phyloP scores from a whole-genome alignment of 2,329 filamentous ascomycete genomes.

The Cladophialophora immunda region DNA sequence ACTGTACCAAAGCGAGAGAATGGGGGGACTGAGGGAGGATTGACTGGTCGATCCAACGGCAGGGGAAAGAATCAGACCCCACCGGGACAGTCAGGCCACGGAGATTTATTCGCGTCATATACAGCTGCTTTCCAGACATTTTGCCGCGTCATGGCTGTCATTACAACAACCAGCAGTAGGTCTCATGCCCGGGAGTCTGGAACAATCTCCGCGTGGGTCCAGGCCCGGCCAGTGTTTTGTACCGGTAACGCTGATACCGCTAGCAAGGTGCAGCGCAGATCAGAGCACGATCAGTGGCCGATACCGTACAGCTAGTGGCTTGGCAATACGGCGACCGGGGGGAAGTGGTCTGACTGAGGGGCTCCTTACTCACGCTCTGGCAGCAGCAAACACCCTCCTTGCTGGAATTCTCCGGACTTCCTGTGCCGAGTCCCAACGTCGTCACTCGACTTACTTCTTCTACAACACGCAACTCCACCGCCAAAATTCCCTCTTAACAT shows the following conservation, averaged over 20 bases:
- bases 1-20: not conserved
- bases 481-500: slow-evolving; percentile 27
- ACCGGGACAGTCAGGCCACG: slow-evolving; percentile 19
- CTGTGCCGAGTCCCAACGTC: slow-evolving; percentile 20
- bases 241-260: no score
- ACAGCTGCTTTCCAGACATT: not conserved
- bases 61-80: not conserved
- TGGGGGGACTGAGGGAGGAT: not conserved
- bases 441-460: slow-evolving; percentile 32
- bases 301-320: not conserved
- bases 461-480: slow-evolving; percentile 21
- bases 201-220: slow-evolving; percentile 19
- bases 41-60: slow-evolving; percentile 12
- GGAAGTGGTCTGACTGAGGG: slow-evolving; percentile 32
- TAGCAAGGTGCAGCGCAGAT: slow-evolving; percentile 16
- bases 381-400: not conserved
- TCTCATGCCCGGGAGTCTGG: slow-evolving; percentile 35
- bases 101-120: not conserved
- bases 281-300: slow-evolving; percentile 5
- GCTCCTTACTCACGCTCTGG: slow-evolving; percentile 23
- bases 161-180: slow-evolving; percentile 26
- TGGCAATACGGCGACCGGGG: slow-evolving; percentile 30
- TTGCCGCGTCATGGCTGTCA: slow-evolving; percentile 14
- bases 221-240: slow-evolving; percentile 12
- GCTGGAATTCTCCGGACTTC: slow-evolving; percentile 13